A percentile compares a stretch with the other conserved stretches of the same genome.
Evolutionary conservation across 768 basidiomycete species (phyloP).

Genomic region (Serendipita sp.): DNA sequence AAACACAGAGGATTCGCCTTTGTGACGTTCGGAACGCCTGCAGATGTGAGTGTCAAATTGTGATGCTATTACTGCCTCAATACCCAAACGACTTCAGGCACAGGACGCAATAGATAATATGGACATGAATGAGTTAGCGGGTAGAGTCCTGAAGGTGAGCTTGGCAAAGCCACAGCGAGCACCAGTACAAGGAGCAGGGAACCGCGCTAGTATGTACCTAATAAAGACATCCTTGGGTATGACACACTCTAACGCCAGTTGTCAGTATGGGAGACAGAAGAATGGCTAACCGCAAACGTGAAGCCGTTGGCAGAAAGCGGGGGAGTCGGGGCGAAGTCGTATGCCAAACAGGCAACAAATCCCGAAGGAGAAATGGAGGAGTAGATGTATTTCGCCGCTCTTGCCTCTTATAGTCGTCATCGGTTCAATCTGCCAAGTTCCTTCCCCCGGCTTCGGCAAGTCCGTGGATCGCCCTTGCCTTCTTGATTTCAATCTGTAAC

Average conservation of each 20-base stretch:
- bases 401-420: background rate
- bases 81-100: slow-evolving; percentile 19
- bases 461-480: slow-evolving; percentile 32
- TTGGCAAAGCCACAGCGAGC: slow-evolving; percentile 71
- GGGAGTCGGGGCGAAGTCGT: slow-evolving; percentile 29
- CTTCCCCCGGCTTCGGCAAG: background rate
- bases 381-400: slow-evolving; percentile 19
- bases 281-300: slow-evolving; percentile 73
- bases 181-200: slow-evolving; percentile 42
- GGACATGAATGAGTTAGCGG: slow-evolving; percentile 82
- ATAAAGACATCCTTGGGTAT: background rate
- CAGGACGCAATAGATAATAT: slow-evolving; percentile 98
- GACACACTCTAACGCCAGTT: background rate
- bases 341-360: slow-evolving; percentile 17
- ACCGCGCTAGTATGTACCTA: slow-evolving; percentile 54
- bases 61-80: background rate
- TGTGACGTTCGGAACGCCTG: slow-evolving; percentile 63
- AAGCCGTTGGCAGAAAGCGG: slow-evolving; percentile 64
- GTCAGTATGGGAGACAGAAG: slow-evolving; percentile 90
- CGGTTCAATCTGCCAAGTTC: background rate
- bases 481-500: slow-evolving; percentile 89
- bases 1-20: slow-evolving; percentile 92
- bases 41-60: slow-evolving; percentile 33
- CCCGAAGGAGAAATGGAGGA: slow-evolving; percentile 46
- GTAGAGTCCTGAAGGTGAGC: slow-evolving; percentile 66